phyloP scores from a whole-genome alignment of 2,329 filamentous ascomycete genomes.

The Fusarium anguioides region DNA sequence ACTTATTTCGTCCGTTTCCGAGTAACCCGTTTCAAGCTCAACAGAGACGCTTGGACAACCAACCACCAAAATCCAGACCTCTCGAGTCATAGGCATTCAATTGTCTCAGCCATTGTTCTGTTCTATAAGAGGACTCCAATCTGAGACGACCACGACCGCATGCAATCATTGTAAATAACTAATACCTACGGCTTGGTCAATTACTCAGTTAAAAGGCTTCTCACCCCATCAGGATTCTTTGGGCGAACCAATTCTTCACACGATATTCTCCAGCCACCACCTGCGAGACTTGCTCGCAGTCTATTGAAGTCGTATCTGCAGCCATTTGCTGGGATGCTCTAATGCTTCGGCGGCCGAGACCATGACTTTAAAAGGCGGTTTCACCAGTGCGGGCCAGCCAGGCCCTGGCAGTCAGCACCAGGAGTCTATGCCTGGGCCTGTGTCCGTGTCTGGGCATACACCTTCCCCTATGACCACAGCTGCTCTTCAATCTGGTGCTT shows the following conservation, averaged over 20 bases:
- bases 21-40: constrained; percentile 25
- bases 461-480: constrained; percentile 16
- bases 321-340: constrained; percentile 44
- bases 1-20: constrained; percentile 18
- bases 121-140: constrained; percentile 7
- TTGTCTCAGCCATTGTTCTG: constrained; percentile 34
- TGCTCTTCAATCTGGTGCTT: constrained; percentile 31
- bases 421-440: constrained; percentile 1
- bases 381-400: constrained; percentile 45
- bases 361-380: constrained; percentile 47
- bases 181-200: constrained; percentile 13
- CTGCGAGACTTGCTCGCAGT: constrained; percentile 5
- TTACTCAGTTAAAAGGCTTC: neutral
- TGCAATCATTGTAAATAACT: constrained; percentile 31
- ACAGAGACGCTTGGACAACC: constrained; percentile 27
- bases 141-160: constrained; percentile 34
- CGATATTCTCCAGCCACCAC: neutral
- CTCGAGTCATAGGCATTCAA: constrained; percentile 24
- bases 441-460: constrained; percentile 9
- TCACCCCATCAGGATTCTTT: neutral
- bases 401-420: constrained; percentile 36
- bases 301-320: constrained; percentile 35
- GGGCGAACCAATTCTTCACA: neutral
- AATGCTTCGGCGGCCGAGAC: constrained; percentile 38
- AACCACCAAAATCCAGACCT: constrained; percentile 11